phyloP scores from a whole-genome alignment of 345 rosid species.

The Syzygium aromaticum region DNA sequence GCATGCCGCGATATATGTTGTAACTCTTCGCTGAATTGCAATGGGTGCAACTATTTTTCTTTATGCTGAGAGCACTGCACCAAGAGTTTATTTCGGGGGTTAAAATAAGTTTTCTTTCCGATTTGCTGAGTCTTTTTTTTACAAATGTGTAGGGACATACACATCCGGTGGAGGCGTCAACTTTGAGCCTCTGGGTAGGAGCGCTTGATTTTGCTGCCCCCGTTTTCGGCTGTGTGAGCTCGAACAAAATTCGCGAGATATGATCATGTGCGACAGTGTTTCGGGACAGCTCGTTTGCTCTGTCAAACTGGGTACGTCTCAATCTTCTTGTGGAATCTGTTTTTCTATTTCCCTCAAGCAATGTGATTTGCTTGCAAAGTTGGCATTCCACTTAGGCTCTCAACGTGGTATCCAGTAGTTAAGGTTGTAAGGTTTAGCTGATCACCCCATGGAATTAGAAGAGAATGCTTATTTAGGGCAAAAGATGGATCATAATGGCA shows the following conservation, averaged over 20 bases:
- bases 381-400: neutral
- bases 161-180: neutral
- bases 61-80: neutral
- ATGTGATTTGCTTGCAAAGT: neutral
- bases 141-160: neutral
- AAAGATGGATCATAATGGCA: neutral
- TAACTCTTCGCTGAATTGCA: neutral
- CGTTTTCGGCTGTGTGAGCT: neutral
- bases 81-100: neutral
- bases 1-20: neutral
- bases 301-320: neutral
- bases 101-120: neutral
- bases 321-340: neutral
- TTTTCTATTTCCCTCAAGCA: neutral
- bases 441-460: conserved; percentile 35
- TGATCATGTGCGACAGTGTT: conserved; percentile 39
- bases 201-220: conserved; percentile 7
- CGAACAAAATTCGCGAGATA: conserved; percentile 5
- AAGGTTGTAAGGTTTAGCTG: neutral
- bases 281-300: conserved; percentile 7
- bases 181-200: neutral
- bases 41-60: neutral
- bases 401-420: neutral
- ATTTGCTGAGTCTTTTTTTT: neutral
- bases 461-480: neutral